A percentile compares a stretch with the other conserved stretches of the same genome.
Evolutionary conservation across 2,329 filamentous ascomycete species (phyloP).

Genomic region (Fragosphaeria purpurea): DNA sequence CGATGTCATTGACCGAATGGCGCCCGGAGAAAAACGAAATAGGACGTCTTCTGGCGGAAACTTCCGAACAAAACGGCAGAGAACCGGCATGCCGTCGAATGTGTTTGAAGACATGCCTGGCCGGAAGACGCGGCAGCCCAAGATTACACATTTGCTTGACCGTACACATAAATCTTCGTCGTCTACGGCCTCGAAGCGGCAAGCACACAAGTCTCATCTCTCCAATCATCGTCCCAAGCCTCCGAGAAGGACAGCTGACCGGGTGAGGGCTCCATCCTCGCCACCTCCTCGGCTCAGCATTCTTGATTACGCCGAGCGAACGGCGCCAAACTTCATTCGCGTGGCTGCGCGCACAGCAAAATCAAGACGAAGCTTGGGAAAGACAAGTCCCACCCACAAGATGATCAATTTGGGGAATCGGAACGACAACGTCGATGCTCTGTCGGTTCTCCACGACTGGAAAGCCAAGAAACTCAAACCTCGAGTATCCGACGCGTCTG

Average conservation of each 20-base stretch:
- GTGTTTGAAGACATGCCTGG: slow-evolving; percentile 19
- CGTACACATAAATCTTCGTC: slow-evolving; percentile 31
- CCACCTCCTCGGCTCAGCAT: slow-evolving; percentile 45
- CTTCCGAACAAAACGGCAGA: slow-evolving; percentile 21
- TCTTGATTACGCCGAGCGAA: slow-evolving; percentile 44
- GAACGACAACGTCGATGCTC: slow-evolving; percentile 49
- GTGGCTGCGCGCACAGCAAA: slow-evolving; percentile 50
- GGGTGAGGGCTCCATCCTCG: not conserved
- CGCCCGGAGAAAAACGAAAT: slow-evolving; percentile 31
- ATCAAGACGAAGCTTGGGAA: slow-evolving; percentile 37
- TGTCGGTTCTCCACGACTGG: slow-evolving; percentile 45
- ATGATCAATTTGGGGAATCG: slow-evolving; percentile 50
- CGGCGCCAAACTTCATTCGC: slow-evolving; percentile 48
- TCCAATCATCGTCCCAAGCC: not conserved
- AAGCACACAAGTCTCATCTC: slow-evolving; percentile 18
- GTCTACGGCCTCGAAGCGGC: slow-evolving; percentile 42
- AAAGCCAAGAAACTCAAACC: slow-evolving; percentile 41
- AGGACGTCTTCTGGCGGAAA: slow-evolving; percentile 19
- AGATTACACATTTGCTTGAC: slow-evolving; percentile 19
- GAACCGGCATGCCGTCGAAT: slow-evolving; percentile 18
- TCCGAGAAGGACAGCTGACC: not conserved
- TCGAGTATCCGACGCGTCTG: slow-evolving; percentile 5
- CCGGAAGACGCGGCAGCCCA: slow-evolving; percentile 20
- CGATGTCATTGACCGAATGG: slow-evolving; percentile 42
- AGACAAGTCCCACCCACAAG: slow-evolving; percentile 45